Evolutionary conservation across 306 rosid species (phyloP), one percentile per base, ranked within the genome.

Genomic region (Cicer bijugum): DNA sequence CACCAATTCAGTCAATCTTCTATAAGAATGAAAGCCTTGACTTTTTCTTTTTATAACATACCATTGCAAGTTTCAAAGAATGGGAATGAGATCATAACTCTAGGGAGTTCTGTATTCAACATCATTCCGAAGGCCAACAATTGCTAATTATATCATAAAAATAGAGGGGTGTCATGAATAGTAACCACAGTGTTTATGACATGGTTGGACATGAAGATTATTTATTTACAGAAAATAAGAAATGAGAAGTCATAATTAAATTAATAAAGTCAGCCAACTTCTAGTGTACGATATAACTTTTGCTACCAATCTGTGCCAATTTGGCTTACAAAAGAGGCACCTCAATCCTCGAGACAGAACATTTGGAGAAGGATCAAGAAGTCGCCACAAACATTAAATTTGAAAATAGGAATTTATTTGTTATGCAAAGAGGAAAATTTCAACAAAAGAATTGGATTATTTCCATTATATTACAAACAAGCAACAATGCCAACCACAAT

Each of bases 371-470:
- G 23, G 66, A 63, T 42, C 15, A 61, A 80, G 61, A 38, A 62
- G 43, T 78, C 61, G 45, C 11, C 48, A 59, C 62, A 69, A 80
- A 46, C 75, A 46, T 53, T 61, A 9, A 52, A 38, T 40, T 39
- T 7, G 20, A 53, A 66, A 42, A 14, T 4, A 62, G n/a, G 20
- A 52, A 51, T 20, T 50, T 64, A 59, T 57, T 45, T 57, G 74
- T 20, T 37, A 62, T 19, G 35, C 69, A 76, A 76, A 63, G n/a
- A 62, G 53, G 60, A 23, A 63, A 71, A 56, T 66, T 63, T 10
- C 28, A 57, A 51, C 67, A 72, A 44, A 69, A 16, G 28, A 53
- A 67, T 35, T 42, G 58, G 40, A 44, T 11, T 38, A 33, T 39
- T 63, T 57, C 69, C 8, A 16, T 35, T 56, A 59, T 44, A 57